Conservation (phyloP, 208 protist species). For the Acanthamoeba castellanii region DNA sequence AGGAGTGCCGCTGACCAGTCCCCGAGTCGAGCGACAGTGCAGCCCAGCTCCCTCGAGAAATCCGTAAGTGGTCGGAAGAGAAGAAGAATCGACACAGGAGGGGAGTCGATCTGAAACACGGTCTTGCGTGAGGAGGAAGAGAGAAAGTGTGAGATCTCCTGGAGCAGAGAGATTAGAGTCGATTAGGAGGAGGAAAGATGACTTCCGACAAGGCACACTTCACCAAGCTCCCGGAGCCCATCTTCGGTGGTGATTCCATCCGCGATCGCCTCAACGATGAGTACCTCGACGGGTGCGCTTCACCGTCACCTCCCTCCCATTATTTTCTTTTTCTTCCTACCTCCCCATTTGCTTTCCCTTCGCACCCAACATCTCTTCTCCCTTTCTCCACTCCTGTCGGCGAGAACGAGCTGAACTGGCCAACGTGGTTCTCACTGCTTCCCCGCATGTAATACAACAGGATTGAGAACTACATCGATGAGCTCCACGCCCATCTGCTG, state of each 20-base stretch:
- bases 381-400: neutral
- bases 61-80: no score
- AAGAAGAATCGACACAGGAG: no score
- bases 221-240: slow-evolving; percentile 46
- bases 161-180: neutral
- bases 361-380: neutral
- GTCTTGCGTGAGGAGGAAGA: neutral
- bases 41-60: no score
- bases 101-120: no score
- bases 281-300: slow-evolving; percentile 26
- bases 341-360: neutral
- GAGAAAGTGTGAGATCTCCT: neutral
- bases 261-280: slow-evolving; percentile 24
- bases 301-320: neutral
- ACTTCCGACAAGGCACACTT: slow-evolving; percentile 60
- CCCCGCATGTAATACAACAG: neutral
- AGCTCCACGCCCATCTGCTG: slow-evolving; percentile 29
- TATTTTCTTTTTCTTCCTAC: neutral
- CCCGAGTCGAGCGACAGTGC: no score
- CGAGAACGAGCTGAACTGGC: neutral
- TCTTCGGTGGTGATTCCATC: slow-evolving; percentile 21
- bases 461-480: slow-evolving; percentile 47
- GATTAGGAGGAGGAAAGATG: neutral
- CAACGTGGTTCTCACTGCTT: neutral
- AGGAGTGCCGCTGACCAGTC: neutral